A percentile compares a stretch with the other conserved stretches of the same genome.
Conservation (phyloP, 2,329 filamentous ascomycete species). For the Aspergillus hiratsukae region DNA sequence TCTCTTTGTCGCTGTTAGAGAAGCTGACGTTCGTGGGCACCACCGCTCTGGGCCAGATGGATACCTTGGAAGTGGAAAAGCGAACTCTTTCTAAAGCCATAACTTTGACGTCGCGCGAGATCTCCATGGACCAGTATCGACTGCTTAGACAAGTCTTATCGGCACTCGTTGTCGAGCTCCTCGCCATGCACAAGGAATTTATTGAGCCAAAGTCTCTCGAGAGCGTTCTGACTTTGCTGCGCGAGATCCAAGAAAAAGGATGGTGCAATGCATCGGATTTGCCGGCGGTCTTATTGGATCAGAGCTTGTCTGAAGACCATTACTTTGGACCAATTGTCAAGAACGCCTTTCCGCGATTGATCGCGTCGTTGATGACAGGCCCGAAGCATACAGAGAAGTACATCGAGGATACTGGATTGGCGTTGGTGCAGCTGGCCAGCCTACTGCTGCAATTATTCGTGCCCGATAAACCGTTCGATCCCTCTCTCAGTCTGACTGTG, state of each 20-base stretch:
- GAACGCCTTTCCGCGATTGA: conserved; percentile 24
- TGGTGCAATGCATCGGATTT: conserved; percentile 9
- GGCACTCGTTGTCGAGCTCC: conserved; percentile 28
- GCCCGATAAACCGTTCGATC: conserved; percentile 82
- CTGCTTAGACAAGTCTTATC: conserved; percentile 49
- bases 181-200: conserved; percentile 32
- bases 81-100: conserved; percentile 57
- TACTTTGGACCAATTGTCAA: conserved; percentile 34
- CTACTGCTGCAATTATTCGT: conserved; percentile 75
- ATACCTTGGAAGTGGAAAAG: conserved; percentile 62
- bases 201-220: conserved; percentile 27
- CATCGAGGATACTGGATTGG: conserved; percentile 48
- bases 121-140: conserved; percentile 49
- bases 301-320: conserved; percentile 21
- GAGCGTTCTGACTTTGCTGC: conserved; percentile 19
- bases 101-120: conserved; percentile 45
- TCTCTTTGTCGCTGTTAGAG: conserved; percentile 52
- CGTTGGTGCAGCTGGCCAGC: conserved; percentile 73
- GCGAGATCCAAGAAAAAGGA: conserved; percentile 20
- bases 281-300: conserved; percentile 15
- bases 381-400: conserved; percentile 14
- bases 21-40: conserved; percentile 51
- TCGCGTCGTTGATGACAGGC: conserved; percentile 20
- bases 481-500: conserved; percentile 59
- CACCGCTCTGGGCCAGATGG: conserved; percentile 57